Base-by-base conservation (phyloP, 257 asterid species). In the Petunia secreta region DNA sequence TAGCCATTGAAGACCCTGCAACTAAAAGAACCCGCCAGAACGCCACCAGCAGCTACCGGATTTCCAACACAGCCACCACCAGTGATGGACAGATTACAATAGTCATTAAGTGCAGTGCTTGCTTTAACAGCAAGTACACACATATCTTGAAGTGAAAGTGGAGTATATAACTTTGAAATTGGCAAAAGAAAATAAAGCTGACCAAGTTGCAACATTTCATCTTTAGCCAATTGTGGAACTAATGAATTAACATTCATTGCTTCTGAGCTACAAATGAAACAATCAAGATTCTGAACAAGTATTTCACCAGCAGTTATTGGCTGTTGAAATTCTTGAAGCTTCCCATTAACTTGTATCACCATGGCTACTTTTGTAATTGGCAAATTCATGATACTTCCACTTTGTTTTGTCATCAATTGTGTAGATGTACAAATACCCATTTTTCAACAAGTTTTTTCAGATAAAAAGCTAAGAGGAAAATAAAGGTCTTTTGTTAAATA, bases 101-200 rank as follows among this genome's bases (percentile, higher is more conserved):
- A 79, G 1, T 64, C 76, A 44, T 44, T 79, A 2, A 83, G 83
- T 6, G 88, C 83, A 0, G 59, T 14, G 62, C 83, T 86, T 10
- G 89, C 87, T 73, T 84, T 86, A 8, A 82, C 81, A 40, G 89
- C 89, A 82, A 86, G 80, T 15, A 80, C 15, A 59, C 82, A 85
- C 87, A 86, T 86, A 34, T 86, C 87, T 67, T 80, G 87, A 9
- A 80, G 68, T 16, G 85, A 85, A 34, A 86, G 83, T 14, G 78
- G 79, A 9, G 62, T 84, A n/a, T 50, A 64, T 43, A 83, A 46
- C 60, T 59, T 60, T 5, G 63, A 55, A 60, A 77, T 3, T 7
- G 87, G 87, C 80, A 86, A 64, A 14, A 79, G 85, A 63, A 86
- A 86, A 79, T 86, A 86, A 44, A 86, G 85, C 66, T 82, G 83